Evolutionary conservation across 306 rosid species (phyloP).

Genomic region (Trifolium repens): DNA sequence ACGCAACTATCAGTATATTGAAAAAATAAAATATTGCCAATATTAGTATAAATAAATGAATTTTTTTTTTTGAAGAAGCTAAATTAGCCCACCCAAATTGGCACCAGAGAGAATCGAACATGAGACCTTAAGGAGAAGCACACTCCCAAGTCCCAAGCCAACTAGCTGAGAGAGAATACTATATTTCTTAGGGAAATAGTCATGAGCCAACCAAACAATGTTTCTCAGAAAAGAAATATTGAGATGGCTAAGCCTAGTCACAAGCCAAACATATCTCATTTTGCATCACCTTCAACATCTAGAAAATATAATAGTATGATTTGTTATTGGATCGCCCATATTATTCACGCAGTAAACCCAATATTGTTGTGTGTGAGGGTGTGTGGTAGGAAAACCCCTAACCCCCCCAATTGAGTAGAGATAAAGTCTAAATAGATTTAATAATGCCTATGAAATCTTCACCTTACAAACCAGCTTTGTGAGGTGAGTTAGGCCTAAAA

Average conservation of each 20-base stretch:
- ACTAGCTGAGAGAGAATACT: background rate
- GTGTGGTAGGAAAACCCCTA: too few relatives aligned
- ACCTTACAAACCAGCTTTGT: too few relatives aligned
- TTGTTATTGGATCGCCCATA: background rate
- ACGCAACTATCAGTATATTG: slow-evolving; percentile 70
- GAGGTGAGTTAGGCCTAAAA: too few relatives aligned
- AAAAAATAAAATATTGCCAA: slow-evolving; percentile 11
- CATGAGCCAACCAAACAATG: background rate
- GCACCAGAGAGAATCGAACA: too few relatives aligned
- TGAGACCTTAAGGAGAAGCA: too few relatives aligned
- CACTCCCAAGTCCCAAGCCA: too few relatives aligned
- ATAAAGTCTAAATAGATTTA: background rate
- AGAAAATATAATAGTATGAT: background rate
- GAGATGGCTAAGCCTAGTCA: background rate
- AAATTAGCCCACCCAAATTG: too few relatives aligned
- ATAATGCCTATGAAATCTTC: background rate
- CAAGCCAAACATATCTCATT: background rate
- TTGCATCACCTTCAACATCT: background rate
- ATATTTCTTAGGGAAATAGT: background rate
- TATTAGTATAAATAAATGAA: slow-evolving; percentile 9
- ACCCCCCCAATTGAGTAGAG: too few relatives aligned
- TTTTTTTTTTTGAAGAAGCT: too few relatives aligned
- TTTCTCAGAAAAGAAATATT: background rate
- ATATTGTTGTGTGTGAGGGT: background rate
- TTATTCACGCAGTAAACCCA: background rate